Evolutionary conservation across 306 rosid genomes (phyloP).

Genomic region (Fragaria ananassa): DNA sequence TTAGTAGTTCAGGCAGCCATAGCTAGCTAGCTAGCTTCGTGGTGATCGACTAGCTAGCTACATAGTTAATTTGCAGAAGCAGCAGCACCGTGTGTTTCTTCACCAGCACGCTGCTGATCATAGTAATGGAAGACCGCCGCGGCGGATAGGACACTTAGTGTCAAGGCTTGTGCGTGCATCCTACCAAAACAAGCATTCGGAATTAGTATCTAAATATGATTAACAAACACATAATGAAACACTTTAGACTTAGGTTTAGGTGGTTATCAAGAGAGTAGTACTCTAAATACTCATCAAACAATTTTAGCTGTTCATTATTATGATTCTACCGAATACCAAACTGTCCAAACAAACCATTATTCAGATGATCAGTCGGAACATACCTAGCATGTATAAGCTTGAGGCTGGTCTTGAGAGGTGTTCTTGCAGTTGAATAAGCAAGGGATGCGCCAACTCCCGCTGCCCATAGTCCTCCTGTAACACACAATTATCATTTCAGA

Average conservation of each 20-base stretch:
- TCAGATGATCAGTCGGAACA: neutral
- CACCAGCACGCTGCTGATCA: conserved; percentile 26
- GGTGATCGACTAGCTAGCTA: too few species aligned
- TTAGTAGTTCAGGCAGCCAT: neutral
- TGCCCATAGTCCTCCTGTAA: conserved; percentile 69
- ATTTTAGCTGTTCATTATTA: too few species aligned
- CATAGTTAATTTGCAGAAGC: conserved; percentile 15
- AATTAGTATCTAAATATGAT: neutral
- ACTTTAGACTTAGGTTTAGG: neutral
- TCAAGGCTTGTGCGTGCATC: conserved; percentile 86
- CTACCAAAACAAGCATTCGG: conserved; percentile 23
- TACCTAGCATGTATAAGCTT: conserved; percentile 88
- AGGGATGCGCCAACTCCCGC: conserved; percentile 75
- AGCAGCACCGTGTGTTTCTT: neutral
- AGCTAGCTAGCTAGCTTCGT: neutral
- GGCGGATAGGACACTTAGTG: conserved; percentile 69
- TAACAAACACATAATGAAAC: neutral
- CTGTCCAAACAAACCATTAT: neutral
- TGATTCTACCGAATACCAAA: too few species aligned
- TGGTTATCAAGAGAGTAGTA: too few species aligned
- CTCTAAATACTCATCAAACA: too few species aligned
- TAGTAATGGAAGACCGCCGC: conserved; percentile 77
- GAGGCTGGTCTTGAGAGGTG: conserved; percentile 76
- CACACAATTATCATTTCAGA: neutral
- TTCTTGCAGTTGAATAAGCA: conserved; percentile 39